Conservation (phyloP, 2,329 filamentous ascomycete species). For the Davidsoniella australis region DNA sequence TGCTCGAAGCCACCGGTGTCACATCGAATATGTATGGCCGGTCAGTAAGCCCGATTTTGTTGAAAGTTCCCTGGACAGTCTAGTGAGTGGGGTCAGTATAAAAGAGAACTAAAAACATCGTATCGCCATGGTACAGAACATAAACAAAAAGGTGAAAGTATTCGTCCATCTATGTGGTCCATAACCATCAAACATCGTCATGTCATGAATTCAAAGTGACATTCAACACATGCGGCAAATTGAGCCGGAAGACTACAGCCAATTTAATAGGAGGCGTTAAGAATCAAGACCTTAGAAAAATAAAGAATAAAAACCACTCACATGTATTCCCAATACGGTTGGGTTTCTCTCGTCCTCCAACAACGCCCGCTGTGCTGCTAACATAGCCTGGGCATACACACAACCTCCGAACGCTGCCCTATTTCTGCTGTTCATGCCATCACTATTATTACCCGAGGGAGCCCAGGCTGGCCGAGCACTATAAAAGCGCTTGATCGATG, state of each 20-base stretch:
- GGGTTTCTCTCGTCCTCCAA: not conserved
- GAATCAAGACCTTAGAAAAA: not conserved
- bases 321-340: conserved; percentile 21
- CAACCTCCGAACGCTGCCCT: conserved; percentile 10
- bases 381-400: conserved; percentile 7
- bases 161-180: too few species aligned
- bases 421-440: not conserved
- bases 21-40: conserved; percentile 38
- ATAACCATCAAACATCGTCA: too few species aligned
- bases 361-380: conserved; percentile 1
- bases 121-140: too few species aligned
- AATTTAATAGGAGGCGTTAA: too few species aligned
- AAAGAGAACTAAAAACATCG: not conserved
- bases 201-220: too few species aligned
- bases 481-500: not conserved
- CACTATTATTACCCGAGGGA: not conserved
- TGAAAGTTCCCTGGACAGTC: conserved; percentile 41
- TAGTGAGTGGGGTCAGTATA: conserved; percentile 15
- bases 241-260: too few species aligned
- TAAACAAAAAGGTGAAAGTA: too few species aligned
- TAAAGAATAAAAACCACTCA: conserved; percentile 16
- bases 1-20: conserved; percentile 25
- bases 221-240: too few species aligned
- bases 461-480: not conserved
- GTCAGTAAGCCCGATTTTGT: conserved; percentile 27